Percentiles rank a stretch among this genome's conserved stretches.
These are phyloP conservation scores for Baorangia bicolor DNA, from an alignment of 768 basidiomycete genomes.

Conservation along the genomic window DNA sequence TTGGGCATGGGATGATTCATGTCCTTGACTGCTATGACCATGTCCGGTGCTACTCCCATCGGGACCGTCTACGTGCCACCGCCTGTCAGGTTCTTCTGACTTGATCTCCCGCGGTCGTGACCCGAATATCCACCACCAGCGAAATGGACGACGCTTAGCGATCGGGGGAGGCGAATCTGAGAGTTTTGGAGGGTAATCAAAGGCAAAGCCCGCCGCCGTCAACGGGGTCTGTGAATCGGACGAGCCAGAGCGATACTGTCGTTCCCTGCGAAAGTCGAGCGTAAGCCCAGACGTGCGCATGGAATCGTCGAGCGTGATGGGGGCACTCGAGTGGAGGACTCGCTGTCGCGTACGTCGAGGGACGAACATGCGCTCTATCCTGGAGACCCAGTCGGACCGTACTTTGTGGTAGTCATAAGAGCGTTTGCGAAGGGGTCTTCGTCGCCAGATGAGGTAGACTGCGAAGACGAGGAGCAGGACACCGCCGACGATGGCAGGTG, in stretches of 20 bases:
- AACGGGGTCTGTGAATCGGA: slow-evolving; percentile 31
- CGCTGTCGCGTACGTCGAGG: slow-evolving; percentile 14
- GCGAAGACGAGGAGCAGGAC: slow-evolving; percentile 25
- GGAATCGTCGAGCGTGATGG: slow-evolving; percentile 26
- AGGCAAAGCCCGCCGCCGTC: slow-evolving; percentile 3
- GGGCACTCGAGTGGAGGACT: slow-evolving; percentile 10
- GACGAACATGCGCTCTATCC: slow-evolving; percentile 15
- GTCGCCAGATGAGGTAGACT: slow-evolving; percentile 26
- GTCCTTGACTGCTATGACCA: slow-evolving; percentile 11
- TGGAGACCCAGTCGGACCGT: slow-evolving; percentile 13
- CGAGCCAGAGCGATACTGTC: slow-evolving; percentile 22
- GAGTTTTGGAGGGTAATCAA: slow-evolving; percentile 12
- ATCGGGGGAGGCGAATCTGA: slow-evolving; percentile 3
- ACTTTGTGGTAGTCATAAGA: slow-evolving; percentile 14
- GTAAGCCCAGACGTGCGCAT: slow-evolving; percentile 7
- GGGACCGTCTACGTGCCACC: slow-evolving; percentile 28
- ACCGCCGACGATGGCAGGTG: slow-evolving; percentile 35
- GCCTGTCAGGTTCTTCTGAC: slow-evolving; percentile 17
- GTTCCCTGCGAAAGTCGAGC: slow-evolving; percentile 4
- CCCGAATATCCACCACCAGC: slow-evolving; percentile 28
- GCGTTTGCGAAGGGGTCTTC: slow-evolving; percentile 5
- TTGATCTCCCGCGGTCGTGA: slow-evolving; percentile 27
- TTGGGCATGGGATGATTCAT: background rate
- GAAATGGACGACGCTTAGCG: slow-evolving; percentile 1
- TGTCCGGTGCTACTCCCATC: slow-evolving; percentile 25